Evolutionary conservation across 495 filamentous ascomycete species (phyloP), one percentile per base, ranked within the genome.

Genomic region (Trichoderma asperelloides): DNA sequence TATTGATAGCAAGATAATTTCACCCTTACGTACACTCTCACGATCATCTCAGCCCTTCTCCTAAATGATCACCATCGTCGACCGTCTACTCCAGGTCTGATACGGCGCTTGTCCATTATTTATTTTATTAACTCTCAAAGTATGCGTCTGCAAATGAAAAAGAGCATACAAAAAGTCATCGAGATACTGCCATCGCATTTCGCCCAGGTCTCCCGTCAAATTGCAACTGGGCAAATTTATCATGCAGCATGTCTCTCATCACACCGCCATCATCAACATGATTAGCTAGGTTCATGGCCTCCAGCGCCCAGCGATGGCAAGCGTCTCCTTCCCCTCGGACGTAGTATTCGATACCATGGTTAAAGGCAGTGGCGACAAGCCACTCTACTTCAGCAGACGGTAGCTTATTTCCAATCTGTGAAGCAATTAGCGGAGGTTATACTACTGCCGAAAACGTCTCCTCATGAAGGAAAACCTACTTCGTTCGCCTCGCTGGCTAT

Each of bases 311-410:
- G 27, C 78, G 74, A 69, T 80, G 82, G 65, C 85, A 88, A 4
- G 79, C 78, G 33, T 79, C 82, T 64, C 87, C 84, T 63, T 87
- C 80, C 0, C 78, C 77, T 3, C 70, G 72, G 16, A 85, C 78
- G 68, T 90, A 93, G 55, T 88, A 85, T 68, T 95, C 91, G 25
- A 93, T 82, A 0, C 88, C 88, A 51, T 82, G 85, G 69, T 96
- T 96, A 79, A 95, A 96, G 0, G 88, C 76, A 2, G 82, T 86
- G 0, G 85, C 85, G 0, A 87, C 87, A 37, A 97, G 84, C 88
- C 90, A 93, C 70, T 90, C 86, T 2, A 96, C 77, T 69, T 97
- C 93, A 8, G 85, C 82, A 12, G 75, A 67, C 4, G 91, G 91
- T 71, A 91, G 96, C 3, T 72, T 71, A 15, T 81, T 74, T 15